Conservation (phyloP, 2,329 filamentous ascomycete genomes). For the Fusarium verticillioides region DNA sequence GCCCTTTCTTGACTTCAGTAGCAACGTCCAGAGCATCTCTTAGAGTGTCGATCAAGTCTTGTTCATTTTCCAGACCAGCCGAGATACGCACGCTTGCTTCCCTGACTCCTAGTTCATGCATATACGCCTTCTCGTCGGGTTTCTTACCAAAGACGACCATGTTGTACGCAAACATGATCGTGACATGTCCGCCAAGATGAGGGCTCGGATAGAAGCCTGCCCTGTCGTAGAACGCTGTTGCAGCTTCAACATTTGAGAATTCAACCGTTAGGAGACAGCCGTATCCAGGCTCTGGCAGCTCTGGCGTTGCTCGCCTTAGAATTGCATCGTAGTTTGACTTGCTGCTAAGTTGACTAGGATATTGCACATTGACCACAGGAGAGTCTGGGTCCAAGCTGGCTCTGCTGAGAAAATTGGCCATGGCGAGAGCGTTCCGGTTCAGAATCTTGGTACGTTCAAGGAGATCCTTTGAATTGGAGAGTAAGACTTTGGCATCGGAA, state of each 20-base stretch:
- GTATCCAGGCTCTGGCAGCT: slow-evolving; percentile 62
- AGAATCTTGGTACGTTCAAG: slow-evolving; percentile 52
- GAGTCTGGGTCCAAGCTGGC: slow-evolving; percentile 44
- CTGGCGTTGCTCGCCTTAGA: slow-evolving; percentile 52
- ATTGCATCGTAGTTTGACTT: slow-evolving; percentile 50
- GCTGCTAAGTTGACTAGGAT: slow-evolving; percentile 54
- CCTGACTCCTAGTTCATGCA: slow-evolving; percentile 52
- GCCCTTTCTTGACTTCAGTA: slow-evolving; percentile 17
- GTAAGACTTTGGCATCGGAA: slow-evolving; percentile 58
- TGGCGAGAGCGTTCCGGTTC: slow-evolving; percentile 57
- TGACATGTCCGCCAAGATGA: slow-evolving; percentile 64
- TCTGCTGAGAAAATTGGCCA: slow-evolving; percentile 54
- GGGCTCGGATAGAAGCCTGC: slow-evolving; percentile 62
- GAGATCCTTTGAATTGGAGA: slow-evolving; percentile 58
- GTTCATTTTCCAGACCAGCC: slow-evolving; percentile 58
- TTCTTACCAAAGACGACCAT: slow-evolving; percentile 56
- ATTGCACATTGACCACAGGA: slow-evolving; percentile 55
- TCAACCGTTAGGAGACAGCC: slow-evolving; percentile 66
- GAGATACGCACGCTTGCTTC: slow-evolving; percentile 58
- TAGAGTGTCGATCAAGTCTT: slow-evolving; percentile 55
- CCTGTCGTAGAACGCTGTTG: slow-evolving; percentile 61
- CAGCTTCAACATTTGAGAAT: slow-evolving; percentile 54
- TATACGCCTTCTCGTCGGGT: slow-evolving; percentile 50
- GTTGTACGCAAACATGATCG: slow-evolving; percentile 61
- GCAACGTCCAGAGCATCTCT: slow-evolving; percentile 48